Evolutionary conservation across 805 yeast species (phyloP).

Genomic region (Metschnikowia borealis): DNA sequence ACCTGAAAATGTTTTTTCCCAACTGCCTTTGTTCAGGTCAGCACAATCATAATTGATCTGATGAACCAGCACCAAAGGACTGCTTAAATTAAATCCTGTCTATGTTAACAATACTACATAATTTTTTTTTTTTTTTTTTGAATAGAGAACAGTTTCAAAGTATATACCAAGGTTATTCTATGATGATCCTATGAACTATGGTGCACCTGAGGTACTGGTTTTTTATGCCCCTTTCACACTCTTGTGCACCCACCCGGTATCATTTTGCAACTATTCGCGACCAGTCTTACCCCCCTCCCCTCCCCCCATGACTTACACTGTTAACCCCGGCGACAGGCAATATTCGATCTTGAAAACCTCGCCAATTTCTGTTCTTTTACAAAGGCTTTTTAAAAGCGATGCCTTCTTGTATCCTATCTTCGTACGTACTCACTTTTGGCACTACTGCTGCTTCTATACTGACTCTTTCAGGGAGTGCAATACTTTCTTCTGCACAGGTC

Average conservation of each 20-base stretch:
- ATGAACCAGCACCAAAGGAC: too few species aligned
- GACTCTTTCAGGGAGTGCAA: constrained; percentile 9
- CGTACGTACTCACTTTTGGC: not conserved
- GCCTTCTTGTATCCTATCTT: constrained; percentile 2
- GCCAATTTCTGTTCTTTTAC: not conserved
- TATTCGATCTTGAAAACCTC: not conserved
- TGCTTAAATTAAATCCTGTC: too few species aligned
- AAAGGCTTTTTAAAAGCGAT: not conserved
- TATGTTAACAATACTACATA: too few species aligned
- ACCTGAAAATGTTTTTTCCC: too few species aligned
- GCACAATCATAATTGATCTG: too few species aligned
- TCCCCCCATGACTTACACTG: not conserved
- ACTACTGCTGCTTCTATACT: not conserved
- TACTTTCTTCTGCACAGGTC: constrained; percentile 32
- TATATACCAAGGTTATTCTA: too few species aligned
- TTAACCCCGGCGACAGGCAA: not conserved
- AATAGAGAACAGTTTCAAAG: too few species aligned
- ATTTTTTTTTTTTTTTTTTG: too few species aligned
- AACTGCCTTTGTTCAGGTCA: too few species aligned
- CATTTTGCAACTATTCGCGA: constrained; percentile 1
- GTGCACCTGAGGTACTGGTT: not conserved
- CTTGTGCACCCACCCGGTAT: not conserved
- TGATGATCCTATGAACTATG: too few species aligned
- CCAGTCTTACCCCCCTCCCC: not conserved
- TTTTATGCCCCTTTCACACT: not conserved